Conservation (phyloP, 495 filamentous ascomycete genomes). For the Xylaria cubensis region DNA sequence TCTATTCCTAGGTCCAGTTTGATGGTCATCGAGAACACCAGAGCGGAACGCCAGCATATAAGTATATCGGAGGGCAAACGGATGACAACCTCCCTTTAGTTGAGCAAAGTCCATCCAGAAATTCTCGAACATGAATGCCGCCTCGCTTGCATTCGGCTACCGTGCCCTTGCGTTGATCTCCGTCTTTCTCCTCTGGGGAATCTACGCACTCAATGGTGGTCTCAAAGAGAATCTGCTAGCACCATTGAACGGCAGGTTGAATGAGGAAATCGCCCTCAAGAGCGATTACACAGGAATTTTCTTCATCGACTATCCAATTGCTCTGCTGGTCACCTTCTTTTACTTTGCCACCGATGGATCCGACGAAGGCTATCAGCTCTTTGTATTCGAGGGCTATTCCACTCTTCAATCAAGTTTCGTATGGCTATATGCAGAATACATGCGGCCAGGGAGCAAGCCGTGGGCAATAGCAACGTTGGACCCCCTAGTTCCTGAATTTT, state of each 20-base stretch:
- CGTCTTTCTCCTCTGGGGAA: constrained; percentile 22
- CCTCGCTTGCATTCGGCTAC: constrained; percentile 21
- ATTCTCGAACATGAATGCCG: constrained; percentile 21
- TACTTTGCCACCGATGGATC: constrained; percentile 33
- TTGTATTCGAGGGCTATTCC: constrained; percentile 35
- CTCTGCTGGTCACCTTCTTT: constrained; percentile 36
- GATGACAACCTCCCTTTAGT: not conserved
- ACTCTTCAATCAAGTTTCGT: constrained; percentile 34
- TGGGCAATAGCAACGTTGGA: constrained; percentile 28
- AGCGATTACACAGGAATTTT: constrained; percentile 35
- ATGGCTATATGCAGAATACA: constrained; percentile 36
- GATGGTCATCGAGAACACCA: not conserved
- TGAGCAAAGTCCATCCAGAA: constrained; percentile 1
- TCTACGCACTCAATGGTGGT: constrained; percentile 21
- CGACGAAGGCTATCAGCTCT: constrained; percentile 33
- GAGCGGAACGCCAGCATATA: not conserved
- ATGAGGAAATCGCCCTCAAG: constrained; percentile 24
- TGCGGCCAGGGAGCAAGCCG: constrained; percentile 31
- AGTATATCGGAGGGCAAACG: constrained; percentile 8
- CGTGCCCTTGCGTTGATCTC: constrained; percentile 14
- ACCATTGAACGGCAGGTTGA: constrained; percentile 18
- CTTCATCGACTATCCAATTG: constrained; percentile 36
- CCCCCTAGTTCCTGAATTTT: not conserved
- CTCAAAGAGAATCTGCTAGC: constrained; percentile 23
- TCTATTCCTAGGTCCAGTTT: not conserved